Evolutionary conservation across 2,329 filamentous ascomycete species (phyloP), one percentile per base, ranked within the genome.

Genomic region (Colletotrichum cordylinicola): DNA sequence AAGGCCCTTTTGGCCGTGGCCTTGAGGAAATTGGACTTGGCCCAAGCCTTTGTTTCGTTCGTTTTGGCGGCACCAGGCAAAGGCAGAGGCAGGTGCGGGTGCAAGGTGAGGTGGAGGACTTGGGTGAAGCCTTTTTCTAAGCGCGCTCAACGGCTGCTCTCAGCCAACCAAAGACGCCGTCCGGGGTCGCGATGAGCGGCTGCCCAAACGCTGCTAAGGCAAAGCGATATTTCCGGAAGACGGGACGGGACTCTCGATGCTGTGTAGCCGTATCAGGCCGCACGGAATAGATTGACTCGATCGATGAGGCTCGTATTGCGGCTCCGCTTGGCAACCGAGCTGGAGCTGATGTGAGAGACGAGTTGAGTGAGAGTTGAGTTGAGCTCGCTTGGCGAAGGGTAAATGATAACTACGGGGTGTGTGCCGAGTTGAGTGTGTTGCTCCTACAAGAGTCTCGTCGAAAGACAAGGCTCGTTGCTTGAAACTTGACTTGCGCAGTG

Each of bases 161-260:
- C 77, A 78, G 72, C 77, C 77, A 77, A 78, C 77, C 75, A 77
- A 75, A 70, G 61, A 29, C 56, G 58, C 21, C 31, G 77, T 75
- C 77, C 72, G 27, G 74, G 74, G 71, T 72, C 68, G 37, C 58
- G 70, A 68, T 68, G 77, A 78, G 77, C 77, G 77, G 72, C 66
- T 77, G 72, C 75, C 55, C 77, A 78, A 78, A 78, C 77, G 65
- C 72, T 75, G 77, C 74, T 71, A 75, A 75, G 67, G 74, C 71
- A 76, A 61, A n/a, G 55, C 39, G 72, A 67, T 75, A 75, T 71
- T 76, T 70, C 52, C 52, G 74, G 74, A 62, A 15, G 21, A 27
- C 43, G 52, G 16, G 16, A 71, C 48, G 61, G 66, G 55, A 58
- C 70, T 74, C 58, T 69, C 12, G 65, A 62, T 52, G 55, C 10